Conservation (phyloP, 495 filamentous ascomycete genomes). For the Tuber brumale region DNA sequence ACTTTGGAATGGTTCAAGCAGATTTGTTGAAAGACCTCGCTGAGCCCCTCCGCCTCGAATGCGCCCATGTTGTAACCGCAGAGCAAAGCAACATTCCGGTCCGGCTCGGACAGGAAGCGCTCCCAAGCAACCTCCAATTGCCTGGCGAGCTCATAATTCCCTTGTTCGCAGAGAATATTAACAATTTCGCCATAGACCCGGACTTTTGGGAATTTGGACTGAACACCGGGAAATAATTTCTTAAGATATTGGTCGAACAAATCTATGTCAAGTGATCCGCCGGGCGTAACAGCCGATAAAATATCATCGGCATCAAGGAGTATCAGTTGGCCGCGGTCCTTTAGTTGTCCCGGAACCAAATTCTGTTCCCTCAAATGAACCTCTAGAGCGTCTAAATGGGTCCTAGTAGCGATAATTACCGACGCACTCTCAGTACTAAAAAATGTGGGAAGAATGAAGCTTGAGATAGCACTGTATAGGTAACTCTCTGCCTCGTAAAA, state of each 20-base stretch:
- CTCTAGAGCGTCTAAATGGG: slow-evolving; percentile 40
- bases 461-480: slow-evolving; percentile 40
- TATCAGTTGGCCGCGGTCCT: slow-evolving; percentile 37
- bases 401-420: slow-evolving; percentile 38
- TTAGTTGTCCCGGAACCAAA: slow-evolving; percentile 37
- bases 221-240: slow-evolving; percentile 32
- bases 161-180: slow-evolving; percentile 40
- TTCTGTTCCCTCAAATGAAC: slow-evolving; percentile 39
- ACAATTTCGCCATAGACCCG: slow-evolving; percentile 42
- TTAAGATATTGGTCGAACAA: slow-evolving; percentile 37
- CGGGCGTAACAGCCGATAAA: slow-evolving; percentile 26
- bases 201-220: slow-evolving; percentile 33
- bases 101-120: slow-evolving; percentile 29
- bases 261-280: slow-evolving; percentile 21
- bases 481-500: slow-evolving; percentile 41
- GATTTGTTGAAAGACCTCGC: slow-evolving; percentile 41
- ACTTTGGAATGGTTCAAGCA: slow-evolving; percentile 39
- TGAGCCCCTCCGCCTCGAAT: slow-evolving; percentile 39
- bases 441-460: slow-evolving; percentile 42
- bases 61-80: slow-evolving; percentile 43
- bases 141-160: slow-evolving; percentile 33
- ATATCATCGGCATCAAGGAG: slow-evolving; percentile 39
- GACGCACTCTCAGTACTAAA: slow-evolving; percentile 41
- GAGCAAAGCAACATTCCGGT: slow-evolving; percentile 36
- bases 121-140: slow-evolving; percentile 42